Evolutionary conservation across 2,329 filamentous ascomycete genomes (phyloP).

Genomic region (Aspergillus sp.): DNA sequence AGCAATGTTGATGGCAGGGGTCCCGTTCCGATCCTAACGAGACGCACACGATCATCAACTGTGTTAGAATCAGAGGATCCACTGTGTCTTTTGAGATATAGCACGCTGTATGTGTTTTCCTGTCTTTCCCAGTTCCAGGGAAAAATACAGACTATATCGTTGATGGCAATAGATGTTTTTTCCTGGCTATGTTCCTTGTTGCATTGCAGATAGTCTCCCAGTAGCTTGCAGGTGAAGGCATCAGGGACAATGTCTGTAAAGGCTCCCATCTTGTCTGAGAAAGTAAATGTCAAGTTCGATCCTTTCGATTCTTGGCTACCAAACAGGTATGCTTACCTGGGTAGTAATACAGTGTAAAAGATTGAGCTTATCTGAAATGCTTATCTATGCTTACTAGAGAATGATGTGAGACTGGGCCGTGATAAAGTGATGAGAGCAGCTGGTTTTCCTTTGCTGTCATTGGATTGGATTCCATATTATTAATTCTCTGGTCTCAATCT

Average conservation of each 20-base stretch:
- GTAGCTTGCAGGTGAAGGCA: slow-evolving; percentile 4
- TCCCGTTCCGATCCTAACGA: slow-evolving; percentile 13
- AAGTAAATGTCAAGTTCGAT: not conserved
- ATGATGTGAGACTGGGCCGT: no score
- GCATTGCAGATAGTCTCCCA: slow-evolving; percentile 14
- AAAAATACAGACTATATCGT: slow-evolving; percentile 21
- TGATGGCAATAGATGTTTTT: slow-evolving; percentile 11
- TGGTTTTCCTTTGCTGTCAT: no score
- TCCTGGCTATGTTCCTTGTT: slow-evolving; percentile 5
- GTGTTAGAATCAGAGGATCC: not conserved
- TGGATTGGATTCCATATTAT: no score
- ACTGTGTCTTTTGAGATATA: slow-evolving; percentile 14
- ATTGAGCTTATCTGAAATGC: no score
- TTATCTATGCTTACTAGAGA: no score
- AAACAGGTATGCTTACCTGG: no score
- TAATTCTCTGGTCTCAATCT: no score
- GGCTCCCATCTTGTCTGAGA: not conserved
- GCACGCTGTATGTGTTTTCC: slow-evolving; percentile 10
- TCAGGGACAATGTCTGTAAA: not conserved
- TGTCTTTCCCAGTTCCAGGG: slow-evolving; percentile 1
- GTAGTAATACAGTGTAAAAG: no score
- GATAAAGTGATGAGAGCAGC: no score
- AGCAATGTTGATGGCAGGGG: slow-evolving; percentile 12
- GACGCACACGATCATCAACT: slow-evolving; percentile 1
- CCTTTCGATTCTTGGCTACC: no score